Conservation (phyloP, 2,329 filamentous ascomycete species). For the Endoconidiophora laricicola region DNA sequence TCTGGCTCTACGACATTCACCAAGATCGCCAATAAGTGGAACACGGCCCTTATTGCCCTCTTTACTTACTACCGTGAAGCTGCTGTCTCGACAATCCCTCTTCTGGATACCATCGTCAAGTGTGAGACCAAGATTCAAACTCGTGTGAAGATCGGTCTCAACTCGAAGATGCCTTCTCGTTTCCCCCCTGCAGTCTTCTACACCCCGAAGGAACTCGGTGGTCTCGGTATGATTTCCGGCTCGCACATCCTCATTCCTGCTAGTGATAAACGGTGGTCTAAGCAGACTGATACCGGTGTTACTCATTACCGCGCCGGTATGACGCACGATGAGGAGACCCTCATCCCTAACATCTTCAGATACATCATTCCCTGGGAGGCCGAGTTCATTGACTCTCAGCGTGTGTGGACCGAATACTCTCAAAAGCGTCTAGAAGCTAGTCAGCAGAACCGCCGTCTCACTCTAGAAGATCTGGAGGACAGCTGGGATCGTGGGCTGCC, state of each 20-base stretch:
- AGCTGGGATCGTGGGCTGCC: conserved; percentile 96
- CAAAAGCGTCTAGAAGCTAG: conserved; percentile 95
- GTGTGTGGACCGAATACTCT: conserved; percentile 98
- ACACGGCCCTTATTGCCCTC: conserved; percentile 86
- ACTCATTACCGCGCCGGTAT: conserved; percentile 96
- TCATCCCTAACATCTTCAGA: conserved; percentile 97
- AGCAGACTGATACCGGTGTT: conserved; percentile 93
- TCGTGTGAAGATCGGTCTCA: conserved; percentile 92
- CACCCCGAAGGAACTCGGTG: conserved; percentile 92
- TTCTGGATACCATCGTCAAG: conserved; percentile 96
- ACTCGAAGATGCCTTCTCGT: conserved; percentile 98
- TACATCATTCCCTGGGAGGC: conserved; percentile 99
- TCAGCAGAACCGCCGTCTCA: conserved; percentile 87
- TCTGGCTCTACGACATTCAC: conserved; percentile 99
- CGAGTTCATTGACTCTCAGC: conserved; percentile 96
- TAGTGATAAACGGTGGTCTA: conserved; percentile 95
- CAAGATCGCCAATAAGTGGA: conserved; percentile 99
- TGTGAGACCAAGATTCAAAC: conserved; percentile 99
- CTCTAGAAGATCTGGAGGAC: conserved; percentile 89
- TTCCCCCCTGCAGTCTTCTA: conserved; percentile 98
- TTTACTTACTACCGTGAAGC: conserved; percentile 99
- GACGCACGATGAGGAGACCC: conserved; percentile 92
- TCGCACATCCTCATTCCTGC: conserved; percentile 95
- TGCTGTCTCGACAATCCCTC: conserved; percentile 82
- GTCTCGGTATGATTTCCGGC: conserved; percentile 95